Evolutionary conservation across 495 filamentous ascomycete species (phyloP).

Genomic region (Xylaria intraflava): DNA sequence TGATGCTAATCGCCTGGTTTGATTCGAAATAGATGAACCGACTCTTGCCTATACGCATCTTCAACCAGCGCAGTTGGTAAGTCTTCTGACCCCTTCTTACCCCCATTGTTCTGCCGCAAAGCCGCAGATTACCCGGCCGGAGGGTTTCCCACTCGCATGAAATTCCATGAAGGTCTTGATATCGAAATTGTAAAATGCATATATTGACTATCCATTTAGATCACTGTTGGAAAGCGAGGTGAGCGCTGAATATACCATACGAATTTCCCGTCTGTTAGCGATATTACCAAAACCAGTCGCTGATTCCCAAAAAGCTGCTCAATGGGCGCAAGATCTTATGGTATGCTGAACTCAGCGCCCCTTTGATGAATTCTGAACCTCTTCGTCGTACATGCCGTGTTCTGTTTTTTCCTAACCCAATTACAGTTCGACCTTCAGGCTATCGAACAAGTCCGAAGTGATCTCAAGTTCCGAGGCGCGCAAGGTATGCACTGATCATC

Average conservation of each 20-base stretch:
- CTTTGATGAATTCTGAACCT: background rate
- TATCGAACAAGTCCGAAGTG: slow-evolving; percentile 65
- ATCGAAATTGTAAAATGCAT: background rate
- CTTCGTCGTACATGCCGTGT: background rate
- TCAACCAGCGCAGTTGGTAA: slow-evolving; percentile 47
- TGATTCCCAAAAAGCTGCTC: slow-evolving; percentile 65
- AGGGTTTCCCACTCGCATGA: background rate
- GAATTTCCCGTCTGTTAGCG: background rate
- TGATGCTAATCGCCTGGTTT: background rate
- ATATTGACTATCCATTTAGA: slow-evolving; percentile 23
- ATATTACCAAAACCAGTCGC: slow-evolving; percentile 47
- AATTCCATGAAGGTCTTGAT: background rate
- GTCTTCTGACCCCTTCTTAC: background rate
- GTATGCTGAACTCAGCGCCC: slow-evolving; percentile 30
- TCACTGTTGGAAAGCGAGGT: slow-evolving; percentile 77
- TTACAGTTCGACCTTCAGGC: slow-evolving; percentile 60
- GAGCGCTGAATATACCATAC: background rate
- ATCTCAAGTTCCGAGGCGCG: slow-evolving; percentile 76
- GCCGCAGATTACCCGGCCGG: background rate
- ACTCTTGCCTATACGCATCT: slow-evolving; percentile 81
- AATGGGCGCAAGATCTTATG: slow-evolving; percentile 85
- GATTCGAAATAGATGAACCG: slow-evolving; percentile 27
- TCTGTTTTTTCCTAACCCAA: background rate
- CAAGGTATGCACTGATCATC: slow-evolving; percentile 72
- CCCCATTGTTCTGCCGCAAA: background rate